Base-by-base conservation (phyloP, 805 yeast species). In the Ogataea wickerhamii region DNA sequence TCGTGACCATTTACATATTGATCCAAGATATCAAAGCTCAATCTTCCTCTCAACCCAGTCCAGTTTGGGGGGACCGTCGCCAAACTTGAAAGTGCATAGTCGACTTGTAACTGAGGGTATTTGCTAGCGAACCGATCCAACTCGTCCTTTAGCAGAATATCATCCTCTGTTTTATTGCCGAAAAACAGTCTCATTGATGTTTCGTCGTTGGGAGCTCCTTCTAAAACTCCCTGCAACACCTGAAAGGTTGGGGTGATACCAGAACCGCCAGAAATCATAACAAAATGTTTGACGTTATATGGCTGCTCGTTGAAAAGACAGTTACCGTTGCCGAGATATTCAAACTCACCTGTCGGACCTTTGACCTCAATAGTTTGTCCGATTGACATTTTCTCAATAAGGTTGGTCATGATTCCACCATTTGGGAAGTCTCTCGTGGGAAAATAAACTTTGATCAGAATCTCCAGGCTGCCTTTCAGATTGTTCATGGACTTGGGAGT, bases 211-310 rank as follows among this genome's bases (percentile, higher is more conserved):
- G 68, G 68, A 53, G 25, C 12, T 12, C 67, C 64, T 5, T 18
- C 12, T 40, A 68, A 56, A 44, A 74, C 68, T 52, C 69, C 74
- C 41, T 68, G 67, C 36, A 74, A 49, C 51, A 74, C 70, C 55
- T 73, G 78, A 55, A 68, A 74, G 50, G 71, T 70, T 16, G 79
- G 80, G 21, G 80, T 72, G 52, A 74, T 73, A 36, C 79, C 79
- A 22, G 75, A 60, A 38, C 80, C 80, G 43, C 78, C 80, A 37
- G 76, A 74, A 48, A 74, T 66, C 66, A 74, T 70, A 20, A 71
- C 54, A 49, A 74, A 49, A 3, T 54, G 44, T 12, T 51, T 44
- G 21, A 48, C 47, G 11, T 40, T 35, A 2, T 44, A 40, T 6
- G 19, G 20, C 8, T 42, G 39, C 16, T 44, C 33, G 18, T 45